phyloP scores from a whole-genome alignment of 2,329 filamentous ascomycete genomes.

The Blastomyces emzantsi region DNA sequence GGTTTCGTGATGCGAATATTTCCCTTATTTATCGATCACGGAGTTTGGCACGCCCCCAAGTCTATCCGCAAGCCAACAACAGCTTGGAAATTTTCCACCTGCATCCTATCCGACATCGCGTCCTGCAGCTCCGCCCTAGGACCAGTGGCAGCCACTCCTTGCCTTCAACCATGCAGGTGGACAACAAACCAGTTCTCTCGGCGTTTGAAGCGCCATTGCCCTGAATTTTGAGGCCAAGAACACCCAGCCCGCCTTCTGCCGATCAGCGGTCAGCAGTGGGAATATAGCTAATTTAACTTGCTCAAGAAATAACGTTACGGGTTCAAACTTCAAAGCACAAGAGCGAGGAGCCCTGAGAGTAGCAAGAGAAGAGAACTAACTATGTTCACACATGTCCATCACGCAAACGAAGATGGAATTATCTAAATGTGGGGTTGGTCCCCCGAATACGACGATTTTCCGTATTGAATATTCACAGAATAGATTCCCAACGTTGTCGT shows the following conservation, averaged over 20 bases:
- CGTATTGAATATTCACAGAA: too few species aligned
- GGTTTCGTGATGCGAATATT: not conserved
- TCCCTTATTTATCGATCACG: not conserved
- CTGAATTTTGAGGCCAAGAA: constrained; percentile 1
- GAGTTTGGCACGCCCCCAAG: not conserved
- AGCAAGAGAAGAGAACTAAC: too few species aligned
- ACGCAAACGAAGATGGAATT: too few species aligned
- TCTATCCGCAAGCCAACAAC: not conserved
- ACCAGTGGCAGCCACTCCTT: not conserved
- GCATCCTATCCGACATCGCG: not conserved
- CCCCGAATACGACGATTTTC: too few species aligned
- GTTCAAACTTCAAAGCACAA: too few species aligned
- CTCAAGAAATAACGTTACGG: too few species aligned
- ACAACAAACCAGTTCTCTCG: not conserved
- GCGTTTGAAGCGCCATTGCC: not conserved
- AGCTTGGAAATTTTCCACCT: not conserved
- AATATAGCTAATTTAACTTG: not conserved
- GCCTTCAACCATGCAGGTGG: not conserved
- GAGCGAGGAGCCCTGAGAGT: too few species aligned
- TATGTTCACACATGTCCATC: too few species aligned
- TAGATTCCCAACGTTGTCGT: too few species aligned
- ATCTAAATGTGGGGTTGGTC: too few species aligned
- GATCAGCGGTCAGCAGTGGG: constrained; percentile 2
- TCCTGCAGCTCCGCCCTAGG: not conserved
- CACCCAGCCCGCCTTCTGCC: not conserved